Evolutionary conservation across 768 basidiomycete genomes (phyloP).

Genomic region (Dioszegia crocea): DNA sequence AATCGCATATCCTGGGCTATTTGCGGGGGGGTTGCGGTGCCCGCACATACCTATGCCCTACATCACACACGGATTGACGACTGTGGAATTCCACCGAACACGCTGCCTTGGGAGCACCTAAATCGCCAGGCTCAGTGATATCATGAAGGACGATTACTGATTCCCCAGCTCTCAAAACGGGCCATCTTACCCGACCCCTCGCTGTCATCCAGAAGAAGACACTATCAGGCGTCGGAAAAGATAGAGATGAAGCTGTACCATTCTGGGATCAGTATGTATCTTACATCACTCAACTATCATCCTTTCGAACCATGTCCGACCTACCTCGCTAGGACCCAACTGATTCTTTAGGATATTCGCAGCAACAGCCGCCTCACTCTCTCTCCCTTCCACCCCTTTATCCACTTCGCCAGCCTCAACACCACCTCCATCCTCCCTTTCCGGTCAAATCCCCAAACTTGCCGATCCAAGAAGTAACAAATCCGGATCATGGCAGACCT

Average conservation of each 20-base stretch:
- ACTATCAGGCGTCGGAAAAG: constrained; percentile 81
- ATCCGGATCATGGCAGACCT: constrained; percentile 9
- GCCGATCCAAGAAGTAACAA: constrained; percentile 1
- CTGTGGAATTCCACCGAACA: too few species aligned
- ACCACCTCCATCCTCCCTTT: constrained; percentile 19
- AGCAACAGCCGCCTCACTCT: constrained; percentile 76
- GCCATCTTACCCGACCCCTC: constrained; percentile 71
- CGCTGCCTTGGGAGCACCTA: too few species aligned
- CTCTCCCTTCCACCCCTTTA: constrained; percentile 52
- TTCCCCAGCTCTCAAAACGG: constrained; percentile 65
- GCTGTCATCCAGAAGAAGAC: constrained; percentile 78
- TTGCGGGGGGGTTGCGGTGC: too few species aligned
- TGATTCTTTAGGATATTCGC: constrained; percentile 62
- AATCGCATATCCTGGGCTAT: too few species aligned
- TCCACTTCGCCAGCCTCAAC: constrained; percentile 34
- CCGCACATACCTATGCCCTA: too few species aligned
- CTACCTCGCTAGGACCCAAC: neutral
- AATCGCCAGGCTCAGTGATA: too few species aligned
- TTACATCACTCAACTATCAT: neutral
- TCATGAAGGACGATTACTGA: neutral
- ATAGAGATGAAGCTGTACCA: constrained; percentile 89
- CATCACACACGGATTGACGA: too few species aligned
- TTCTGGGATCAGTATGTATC: constrained; percentile 93
- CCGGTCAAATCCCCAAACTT: constrained; percentile 9
- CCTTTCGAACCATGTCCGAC: neutral